phyloP scores from a whole-genome alignment of 257 asterid species.

The Datura wrightii region DNA sequence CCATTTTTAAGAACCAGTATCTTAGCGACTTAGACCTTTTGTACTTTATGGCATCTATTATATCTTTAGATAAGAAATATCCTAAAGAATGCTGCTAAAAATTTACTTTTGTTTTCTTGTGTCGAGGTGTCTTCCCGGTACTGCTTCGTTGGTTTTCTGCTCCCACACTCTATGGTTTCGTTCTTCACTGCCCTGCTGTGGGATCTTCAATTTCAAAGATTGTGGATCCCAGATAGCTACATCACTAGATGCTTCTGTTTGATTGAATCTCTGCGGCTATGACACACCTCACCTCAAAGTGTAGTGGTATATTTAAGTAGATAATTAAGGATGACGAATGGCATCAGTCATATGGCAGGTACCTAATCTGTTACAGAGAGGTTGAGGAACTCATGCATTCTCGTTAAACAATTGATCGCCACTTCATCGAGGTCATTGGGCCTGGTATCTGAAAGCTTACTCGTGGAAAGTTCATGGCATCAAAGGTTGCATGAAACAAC shows the following conservation, averaged over 20 bases:
- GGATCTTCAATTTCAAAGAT: conserved; percentile 90
- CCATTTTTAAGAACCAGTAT: conserved; percentile 1
- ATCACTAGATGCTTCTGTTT: conserved; percentile 81
- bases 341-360: conserved; percentile 78
- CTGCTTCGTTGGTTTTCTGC: conserved; percentile 94
- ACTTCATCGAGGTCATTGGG: conserved; percentile 16
- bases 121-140: conserved; percentile 87
- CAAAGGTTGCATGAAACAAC: not conserved
- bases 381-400: conserved; percentile 33
- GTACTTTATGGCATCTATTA: conserved; percentile 50
- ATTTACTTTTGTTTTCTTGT: conserved; percentile 67
- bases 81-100: conserved; percentile 55
- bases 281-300: conserved; percentile 64
- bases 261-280: conserved; percentile 72
- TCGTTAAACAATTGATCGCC: conserved; percentile 7
- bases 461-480: conserved; percentile 9
- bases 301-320: conserved; percentile 59
- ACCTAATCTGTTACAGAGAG: conserved; percentile 47
- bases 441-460: conserved; percentile 21
- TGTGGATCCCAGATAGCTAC: conserved; percentile 91
- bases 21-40: conserved; percentile 25
- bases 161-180: conserved; percentile 85
- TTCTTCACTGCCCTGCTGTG: conserved; percentile 80
- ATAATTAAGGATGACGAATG: conserved; percentile 52
- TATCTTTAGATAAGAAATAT: conserved; percentile 39